Base-by-base conservation (phyloP, 441 rosid species). In the Sinapis alba region DNA sequence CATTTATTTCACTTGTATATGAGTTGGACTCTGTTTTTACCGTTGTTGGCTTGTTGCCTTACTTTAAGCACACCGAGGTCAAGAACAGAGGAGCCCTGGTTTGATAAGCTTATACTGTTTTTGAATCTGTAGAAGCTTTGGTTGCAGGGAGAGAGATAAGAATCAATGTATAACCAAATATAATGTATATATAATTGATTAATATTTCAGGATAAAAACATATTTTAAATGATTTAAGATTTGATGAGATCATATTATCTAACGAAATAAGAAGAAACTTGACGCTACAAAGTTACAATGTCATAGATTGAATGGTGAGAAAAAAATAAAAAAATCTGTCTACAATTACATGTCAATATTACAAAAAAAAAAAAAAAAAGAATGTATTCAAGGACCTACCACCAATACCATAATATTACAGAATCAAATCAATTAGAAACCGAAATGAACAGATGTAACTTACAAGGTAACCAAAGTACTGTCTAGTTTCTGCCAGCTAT, bases 71-170 rank as follows among this genome's bases (percentile, higher is more conserved):
- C 74, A 58, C 91, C 95, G 27, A 58, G 79, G 80, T 92, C 98
- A 61, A 95, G 99, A 83, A 95, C 92, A 61, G 95, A 86, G 67
- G 90, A 89, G 9, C 98, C 97, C 92, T 6, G 89, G 86, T 34
- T 86, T 86, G 79, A 92, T 91, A 65, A 95, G 76, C 79, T 87
- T 91, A 83, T 88, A 74, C 80, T 89, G 89, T 62, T 91, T 88
- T 76, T 95, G 98, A 63, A 92, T 89, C 83, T 95, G 99, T 73
- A 90, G 93, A 75, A 95, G 88, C 96, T 92, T 85, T 68, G 16
- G 66, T 68, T 62, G 21, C 59, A 50, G 72, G 9, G 59, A 3
- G 56, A 62, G 12, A 56, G 32, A 3, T 12, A 61, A 61, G 60
- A 4, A 12, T 20, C n/a, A 1, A 53, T 53, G 3, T 19, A 20